Conservation (phyloP, 306 rosid species). For the Castanea crenata region DNA sequence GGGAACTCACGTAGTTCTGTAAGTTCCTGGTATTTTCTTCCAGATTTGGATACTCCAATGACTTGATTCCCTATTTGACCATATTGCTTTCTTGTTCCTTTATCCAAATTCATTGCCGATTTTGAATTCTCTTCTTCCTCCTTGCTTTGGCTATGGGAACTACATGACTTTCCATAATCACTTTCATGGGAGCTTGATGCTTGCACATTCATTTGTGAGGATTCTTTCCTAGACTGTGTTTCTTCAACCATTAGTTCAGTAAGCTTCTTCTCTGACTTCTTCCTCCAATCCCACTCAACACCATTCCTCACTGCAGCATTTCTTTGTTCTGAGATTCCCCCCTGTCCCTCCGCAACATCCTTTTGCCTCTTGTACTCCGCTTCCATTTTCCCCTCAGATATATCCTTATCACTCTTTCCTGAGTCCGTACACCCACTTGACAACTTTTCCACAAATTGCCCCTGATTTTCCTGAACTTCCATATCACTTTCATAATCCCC, state of each 20-base stretch:
- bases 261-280: constrained; percentile 66
- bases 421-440: constrained; percentile 41
- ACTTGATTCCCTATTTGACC: constrained; percentile 38
- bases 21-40: constrained; percentile 37
- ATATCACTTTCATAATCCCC: constrained; percentile 62
- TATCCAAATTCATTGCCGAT: constrained; percentile 25
- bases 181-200: constrained; percentile 34
- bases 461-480: constrained; percentile 57
- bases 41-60: constrained; percentile 26
- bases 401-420: constrained; percentile 29
- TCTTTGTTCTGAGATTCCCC: constrained; percentile 31
- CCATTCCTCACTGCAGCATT: constrained; percentile 28
- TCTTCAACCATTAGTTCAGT: constrained; percentile 35
- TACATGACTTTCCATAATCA: constrained; percentile 39
- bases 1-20: constrained; percentile 33
- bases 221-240: constrained; percentile 35
- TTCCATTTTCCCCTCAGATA: constrained; percentile 25
- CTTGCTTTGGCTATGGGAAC: constrained; percentile 42
- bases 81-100: constrained; percentile 37
- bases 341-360: constrained; percentile 25
- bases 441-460: constrained; percentile 39
- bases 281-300: constrained; percentile 57
- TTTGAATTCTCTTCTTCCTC: constrained; percentile 44
- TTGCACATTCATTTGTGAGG: constrained; percentile 37
- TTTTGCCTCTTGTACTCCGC: constrained; percentile 37